A percentile compares a stretch with the other conserved stretches of the same genome.
These are phyloP conservation scores for Gossypium herbaceum DNA, from an alignment of 345 rosid species.

Conservation along the genomic window DNA sequence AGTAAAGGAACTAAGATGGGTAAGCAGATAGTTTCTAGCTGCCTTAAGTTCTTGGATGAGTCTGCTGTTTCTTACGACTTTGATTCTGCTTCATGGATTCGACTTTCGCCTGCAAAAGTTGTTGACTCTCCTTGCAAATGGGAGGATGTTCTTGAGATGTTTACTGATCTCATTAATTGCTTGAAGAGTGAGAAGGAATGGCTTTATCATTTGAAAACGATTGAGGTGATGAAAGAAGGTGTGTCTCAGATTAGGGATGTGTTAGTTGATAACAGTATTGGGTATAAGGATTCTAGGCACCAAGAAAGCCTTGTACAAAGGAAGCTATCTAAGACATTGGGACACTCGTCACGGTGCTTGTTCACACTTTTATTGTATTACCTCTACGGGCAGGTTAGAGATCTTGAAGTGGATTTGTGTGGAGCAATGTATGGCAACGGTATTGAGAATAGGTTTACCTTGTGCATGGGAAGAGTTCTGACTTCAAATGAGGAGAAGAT, in stretches of 20 bases:
- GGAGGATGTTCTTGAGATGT: not conserved
- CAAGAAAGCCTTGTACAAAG: slow-evolving; percentile 2
- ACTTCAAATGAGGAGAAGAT: not conserved
- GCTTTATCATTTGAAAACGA: not conserved
- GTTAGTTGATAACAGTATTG: not conserved
- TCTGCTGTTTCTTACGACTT: not conserved
- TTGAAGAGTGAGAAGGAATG: not conserved
- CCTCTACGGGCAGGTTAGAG: slow-evolving; percentile 1
- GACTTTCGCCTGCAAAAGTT: not conserved
- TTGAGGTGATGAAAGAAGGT: not conserved
- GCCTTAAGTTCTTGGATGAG: not conserved
- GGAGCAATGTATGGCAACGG: not conserved
- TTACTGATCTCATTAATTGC: not conserved
- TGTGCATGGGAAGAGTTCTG: not conserved
- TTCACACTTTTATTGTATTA: slow-evolving; percentile 2
- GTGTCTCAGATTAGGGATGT: not conserved
- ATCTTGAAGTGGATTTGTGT: not conserved
- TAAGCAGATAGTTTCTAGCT: not conserved
- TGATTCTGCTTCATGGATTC: slow-evolving; percentile 6
- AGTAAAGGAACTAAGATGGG: not conserved
- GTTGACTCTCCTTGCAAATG: not conserved
- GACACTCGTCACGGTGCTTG: not conserved
- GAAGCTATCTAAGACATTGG: not conserved
- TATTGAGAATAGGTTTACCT: not conserved
- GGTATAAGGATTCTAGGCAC: slow-evolving; percentile 2